A percentile compares a stretch with the other conserved stretches of the same genome.
Conservation (phyloP, 2,329 filamentous ascomycete genomes). For the Pestalotiopsis sp. region DNA sequence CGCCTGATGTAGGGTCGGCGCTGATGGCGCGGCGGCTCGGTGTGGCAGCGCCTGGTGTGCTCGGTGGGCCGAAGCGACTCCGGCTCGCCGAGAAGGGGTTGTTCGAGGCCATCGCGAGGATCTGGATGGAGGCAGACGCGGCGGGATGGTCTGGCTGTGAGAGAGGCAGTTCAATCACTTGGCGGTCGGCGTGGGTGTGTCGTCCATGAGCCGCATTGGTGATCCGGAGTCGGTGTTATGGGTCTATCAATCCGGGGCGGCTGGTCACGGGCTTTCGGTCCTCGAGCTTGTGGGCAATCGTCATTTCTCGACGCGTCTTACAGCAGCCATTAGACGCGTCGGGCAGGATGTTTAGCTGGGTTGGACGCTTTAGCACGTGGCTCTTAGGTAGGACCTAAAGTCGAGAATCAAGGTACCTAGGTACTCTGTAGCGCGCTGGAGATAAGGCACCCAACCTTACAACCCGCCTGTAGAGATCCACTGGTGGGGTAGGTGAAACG, state of each 20-base stretch:
- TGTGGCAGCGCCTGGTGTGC: constrained; percentile 22
- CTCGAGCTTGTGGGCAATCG: background rate
- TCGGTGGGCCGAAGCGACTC: constrained; percentile 26
- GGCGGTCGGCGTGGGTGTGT: background rate
- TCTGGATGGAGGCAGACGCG: background rate
- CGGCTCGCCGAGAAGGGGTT: constrained; percentile 10
- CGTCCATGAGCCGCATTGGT: background rate
- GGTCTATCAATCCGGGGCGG: too few relatives aligned
- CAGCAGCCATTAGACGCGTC: background rate
- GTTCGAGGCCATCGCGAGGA: constrained; percentile 10
- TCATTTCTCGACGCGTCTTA: background rate
- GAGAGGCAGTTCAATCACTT: background rate
- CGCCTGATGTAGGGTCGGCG: constrained; percentile 38
- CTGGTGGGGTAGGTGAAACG: background rate
- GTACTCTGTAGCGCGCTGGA: background rate
- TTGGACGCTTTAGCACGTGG: constrained; percentile 2
- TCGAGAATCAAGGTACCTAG: background rate
- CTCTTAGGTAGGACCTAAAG: background rate
- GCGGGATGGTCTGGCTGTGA: background rate
- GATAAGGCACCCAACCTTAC: background rate
- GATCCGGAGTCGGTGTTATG: background rate
- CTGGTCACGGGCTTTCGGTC: background rate
- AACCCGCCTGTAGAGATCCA: background rate
- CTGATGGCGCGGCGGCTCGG: constrained; percentile 32
- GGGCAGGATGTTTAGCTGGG: background rate